phyloP scores from a whole-genome alignment of 495 filamentous ascomycete genomes.

The Penicillium cosmopolitanum region DNA sequence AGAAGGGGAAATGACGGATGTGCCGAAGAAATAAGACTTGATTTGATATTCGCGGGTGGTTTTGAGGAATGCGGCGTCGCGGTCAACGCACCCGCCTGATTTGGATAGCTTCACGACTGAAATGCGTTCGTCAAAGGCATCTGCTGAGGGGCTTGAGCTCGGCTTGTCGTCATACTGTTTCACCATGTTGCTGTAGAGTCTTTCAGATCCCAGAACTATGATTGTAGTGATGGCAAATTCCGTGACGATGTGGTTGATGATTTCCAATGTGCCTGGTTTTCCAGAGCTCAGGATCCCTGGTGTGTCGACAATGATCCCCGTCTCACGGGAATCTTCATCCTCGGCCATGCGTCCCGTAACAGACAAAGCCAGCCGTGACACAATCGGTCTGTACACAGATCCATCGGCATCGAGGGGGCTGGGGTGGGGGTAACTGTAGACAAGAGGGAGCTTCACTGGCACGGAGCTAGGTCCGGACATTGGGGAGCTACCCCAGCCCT shows the following conservation, averaged over 20 bases:
- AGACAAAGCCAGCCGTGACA: slow-evolving; percentile 78
- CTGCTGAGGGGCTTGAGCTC: slow-evolving; percentile 51
- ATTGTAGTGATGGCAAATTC: slow-evolving; percentile 88
- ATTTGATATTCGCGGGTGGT: slow-evolving; percentile 72
- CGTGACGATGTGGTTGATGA: slow-evolving; percentile 79
- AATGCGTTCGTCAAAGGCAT: slow-evolving; percentile 60
- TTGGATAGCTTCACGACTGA: slow-evolving; percentile 79
- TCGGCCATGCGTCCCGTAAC: slow-evolving; percentile 78
- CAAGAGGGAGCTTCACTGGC: slow-evolving; percentile 87
- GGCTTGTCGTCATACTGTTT: slow-evolving; percentile 71
- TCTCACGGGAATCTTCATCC: slow-evolving; percentile 66
- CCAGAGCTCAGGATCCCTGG: slow-evolving; percentile 67
- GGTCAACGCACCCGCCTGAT: slow-evolving; percentile 84
- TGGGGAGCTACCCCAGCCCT: slow-evolving; percentile 89
- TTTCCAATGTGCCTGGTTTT: slow-evolving; percentile 66
- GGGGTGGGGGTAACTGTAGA: slow-evolving; percentile 84
- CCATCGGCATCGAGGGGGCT: slow-evolving; percentile 72
- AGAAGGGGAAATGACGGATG: slow-evolving; percentile 45
- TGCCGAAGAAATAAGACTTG: slow-evolving; percentile 93
- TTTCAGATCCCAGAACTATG: slow-evolving; percentile 82
- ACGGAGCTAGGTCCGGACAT: slow-evolving; percentile 86
- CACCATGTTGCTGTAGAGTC: slow-evolving; percentile 76
- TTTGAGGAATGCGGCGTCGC: slow-evolving; percentile 76
- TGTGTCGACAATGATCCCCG: slow-evolving; percentile 87
- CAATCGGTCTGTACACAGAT: slow-evolving; percentile 70